Evolutionary conservation across 345 rosid species (phyloP), one percentile per base, ranked within the genome.

Genomic region (Eucalyptus shirleyi): DNA sequence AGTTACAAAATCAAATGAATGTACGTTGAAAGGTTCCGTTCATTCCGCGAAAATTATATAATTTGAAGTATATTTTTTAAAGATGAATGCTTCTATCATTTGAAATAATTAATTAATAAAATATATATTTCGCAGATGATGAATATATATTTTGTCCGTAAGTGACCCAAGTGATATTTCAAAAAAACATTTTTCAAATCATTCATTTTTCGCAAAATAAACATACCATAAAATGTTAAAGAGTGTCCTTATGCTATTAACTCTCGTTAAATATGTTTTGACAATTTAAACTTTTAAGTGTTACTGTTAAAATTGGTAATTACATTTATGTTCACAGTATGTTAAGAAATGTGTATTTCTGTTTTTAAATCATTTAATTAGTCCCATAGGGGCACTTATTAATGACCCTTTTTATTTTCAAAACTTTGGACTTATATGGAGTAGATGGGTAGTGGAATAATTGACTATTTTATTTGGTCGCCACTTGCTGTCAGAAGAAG

Each of bases 111-210:
- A 56, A 56, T 56, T 5, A 24, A 56, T 56, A 23, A 24, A 56
- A 56, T 9, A 56, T 4, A 23, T 56, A 4, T 56, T 56, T 24
- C 62, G 0, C 4, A 2, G 4, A 56, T 56, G 12, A 56, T 56
- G 2, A 56, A 56, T 9, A 23, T 24, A 24, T 56, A 56, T 56
- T 56, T 56, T 24, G 0, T 56, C 28, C 6, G 0, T 56, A 24
- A 24, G 62, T 9, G 12, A 56, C 12, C 26, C 6, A 56, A 56
- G 60, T 56, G 60, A 56, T 56, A 23, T 56, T 56, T 2, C 12
- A 10, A 9, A 56, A 0, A 56, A 56, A 23, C 4, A 24, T 0
- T 23, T 56, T 56, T 56, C 1, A 24, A 56, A 56, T 23, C 0
- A 24, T 56, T 24, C 13, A 4, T 24, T 56, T 56, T 56, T 0